Evolutionary conservation across 1,284 basidiomycete species (phyloP), one percentile per base, ranked within the genome.

Genomic region (Exobasidium rhododendri): DNA sequence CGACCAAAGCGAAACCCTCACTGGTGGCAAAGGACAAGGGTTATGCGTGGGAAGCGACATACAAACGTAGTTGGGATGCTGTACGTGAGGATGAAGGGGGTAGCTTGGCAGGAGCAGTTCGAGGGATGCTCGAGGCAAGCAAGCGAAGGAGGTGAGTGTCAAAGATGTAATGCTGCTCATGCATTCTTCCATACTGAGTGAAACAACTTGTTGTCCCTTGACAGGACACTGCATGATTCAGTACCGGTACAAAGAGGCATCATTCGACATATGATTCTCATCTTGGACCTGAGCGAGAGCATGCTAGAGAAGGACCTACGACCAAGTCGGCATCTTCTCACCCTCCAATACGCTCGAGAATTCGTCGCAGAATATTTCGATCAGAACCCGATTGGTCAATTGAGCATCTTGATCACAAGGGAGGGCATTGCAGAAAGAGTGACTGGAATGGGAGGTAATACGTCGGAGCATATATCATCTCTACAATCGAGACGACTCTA

Each of bases 301-400:
- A 98, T 98, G 93, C 84, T 87, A 79, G 94, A 97, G 80, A 88
- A 92, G 45, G 94, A 98, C 81, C 90, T 97, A 86, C 86, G 94
- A 11, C 92, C 94, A 2, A 93, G 90, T 20, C 85, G 52, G 35
- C 29, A 26, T 22, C 52, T 17, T 72, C 72, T 59, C 71, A 89
- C 88, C 66, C 82, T 98, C 44, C 88, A 92, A 74, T 94, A 94
- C 76, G 73, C 72, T 2, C 64, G 69, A 59, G 89, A 92, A 67
- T 98, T 98, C 71, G 85, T 97, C 24, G 83, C 86, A 6, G 94
- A 99, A 79, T 99, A 94, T 91, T 99, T 97, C 81, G 96, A 99
- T 81, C 96, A 98, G 82, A 99, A 99, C 75, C 94, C 94, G 0
- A 85, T 99, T 20, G 93, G 94, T n/a, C 94, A 98, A 81, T 63